Base-by-base conservation (phyloP, 495 filamentous ascomycete genomes). In the Trichocladium uniseriatum region DNA sequence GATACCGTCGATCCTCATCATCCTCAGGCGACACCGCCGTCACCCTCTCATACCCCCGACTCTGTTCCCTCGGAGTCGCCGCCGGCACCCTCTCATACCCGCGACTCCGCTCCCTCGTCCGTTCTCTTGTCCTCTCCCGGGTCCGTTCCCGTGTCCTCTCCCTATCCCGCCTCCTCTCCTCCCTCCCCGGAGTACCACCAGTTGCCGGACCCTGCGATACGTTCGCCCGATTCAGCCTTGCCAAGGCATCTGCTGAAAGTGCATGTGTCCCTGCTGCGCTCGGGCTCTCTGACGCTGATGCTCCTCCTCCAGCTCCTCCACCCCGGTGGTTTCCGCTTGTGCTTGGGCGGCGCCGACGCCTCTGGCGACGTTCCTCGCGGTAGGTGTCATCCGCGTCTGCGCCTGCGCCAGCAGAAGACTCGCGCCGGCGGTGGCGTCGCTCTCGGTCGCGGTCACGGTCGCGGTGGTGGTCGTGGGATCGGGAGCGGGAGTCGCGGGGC, bases 201-300 rank as follows among this genome's bases (percentile, higher is more conserved):
- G n/a, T 29, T 10, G 13, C n/a, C 21, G 3, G 4, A n/a, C 9
- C 22, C 10, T 2, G 1, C 13, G 27, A 6, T 34, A 75, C 69
- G 55, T 83, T 80, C 24, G 76, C 64, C n/a, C 73, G 67, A 51
- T 84, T 74, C 34, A 86, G 59, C 55, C 75, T 73, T 14, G 81
- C 81, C 49, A 87, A 61, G 7, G 81, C 75, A 48, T 80, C 77
- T 10, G 74, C 73, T 28, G 76, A 79, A 27, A 79, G 59, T 5
- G 59, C 52, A 38, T 65, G 62, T 52, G 31, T 51, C 54, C 9
- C 41, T 21, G 31, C 49, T n/a, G n/a, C n/a, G n/a, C n/a, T n/a
- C n/a, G n/a, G n/a, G 41, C 49, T 42, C 39, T 57, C 56, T 3
- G 61, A 45, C 31, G 50, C 43, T 14, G 29, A 21, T n/a, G n/a